A percentile compares a stretch with the other conserved stretches of the same genome.
Conservation (phyloP, 768 basidiomycete species). For the Kwoniella newhampshirensis region DNA sequence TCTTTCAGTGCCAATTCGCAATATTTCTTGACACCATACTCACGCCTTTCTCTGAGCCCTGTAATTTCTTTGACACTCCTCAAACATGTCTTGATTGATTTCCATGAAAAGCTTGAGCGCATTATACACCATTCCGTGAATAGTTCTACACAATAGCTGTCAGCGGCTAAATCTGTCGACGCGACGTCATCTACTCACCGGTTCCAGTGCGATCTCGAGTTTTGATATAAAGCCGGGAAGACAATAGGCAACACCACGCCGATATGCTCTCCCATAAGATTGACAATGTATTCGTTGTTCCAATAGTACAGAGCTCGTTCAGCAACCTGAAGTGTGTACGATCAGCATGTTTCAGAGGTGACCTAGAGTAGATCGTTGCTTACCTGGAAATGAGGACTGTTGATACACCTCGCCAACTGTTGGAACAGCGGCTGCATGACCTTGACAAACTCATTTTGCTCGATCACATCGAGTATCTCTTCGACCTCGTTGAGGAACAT, state of each 20-base stretch:
- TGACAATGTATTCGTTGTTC: conserved; percentile 99
- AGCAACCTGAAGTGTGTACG: conserved; percentile 61
- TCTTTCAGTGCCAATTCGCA: neutral
- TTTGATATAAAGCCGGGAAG: conserved; percentile 91
- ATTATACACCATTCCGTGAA: conserved; percentile 99
- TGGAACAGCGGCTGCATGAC: conserved; percentile 88
- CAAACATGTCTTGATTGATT: conserved; percentile 94
- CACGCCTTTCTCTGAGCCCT: conserved; percentile 82
- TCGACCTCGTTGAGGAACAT: conserved; percentile 99
- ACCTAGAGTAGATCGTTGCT: conserved; percentile 11
- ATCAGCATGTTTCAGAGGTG: neutral
- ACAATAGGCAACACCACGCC: conserved; percentile 86
- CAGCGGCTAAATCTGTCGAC: conserved; percentile 5
- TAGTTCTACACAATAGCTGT: conserved; percentile 64
- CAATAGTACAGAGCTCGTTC: conserved; percentile 95
- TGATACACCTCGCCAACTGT: conserved; percentile 94
- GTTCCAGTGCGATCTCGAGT: conserved; percentile 98
- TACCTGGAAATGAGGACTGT: conserved; percentile 95
- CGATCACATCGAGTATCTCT: conserved; percentile 96
- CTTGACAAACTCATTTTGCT: conserved; percentile 93
- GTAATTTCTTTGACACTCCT: conserved; percentile 88
- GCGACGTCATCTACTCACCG: too few relatives aligned
- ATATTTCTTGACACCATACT: conserved; percentile 52
- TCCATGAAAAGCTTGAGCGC: conserved; percentile 99
- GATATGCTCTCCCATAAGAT: conserved; percentile 97